Percentiles rank a stretch among this genome's conserved stretches.
Conservation (phyloP, 192 early-diverging fungal genomes). For the Dissophora globulifera region DNA sequence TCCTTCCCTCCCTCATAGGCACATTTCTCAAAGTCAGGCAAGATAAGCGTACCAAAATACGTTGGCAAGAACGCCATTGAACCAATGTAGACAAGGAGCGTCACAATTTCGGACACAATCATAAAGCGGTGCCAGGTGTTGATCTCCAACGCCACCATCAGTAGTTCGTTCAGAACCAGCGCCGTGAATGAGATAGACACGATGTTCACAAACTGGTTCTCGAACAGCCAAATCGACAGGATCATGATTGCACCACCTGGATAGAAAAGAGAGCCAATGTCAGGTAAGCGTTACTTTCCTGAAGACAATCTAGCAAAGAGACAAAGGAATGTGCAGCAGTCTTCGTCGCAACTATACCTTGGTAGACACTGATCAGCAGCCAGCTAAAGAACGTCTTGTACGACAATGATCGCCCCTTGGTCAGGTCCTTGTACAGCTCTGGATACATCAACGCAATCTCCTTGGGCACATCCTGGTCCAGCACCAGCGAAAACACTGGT, state of each 20-base stretch:
- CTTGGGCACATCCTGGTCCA: constrained; percentile 90
- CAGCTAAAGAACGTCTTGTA: constrained; percentile 95
- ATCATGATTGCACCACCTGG: constrained; percentile 92
- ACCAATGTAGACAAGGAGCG: constrained; percentile 83
- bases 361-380: constrained; percentile 95
- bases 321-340: too few relatives aligned
- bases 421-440: constrained; percentile 94
- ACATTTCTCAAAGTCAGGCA: too few relatives aligned
- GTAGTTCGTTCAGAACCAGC: constrained; percentile 91
- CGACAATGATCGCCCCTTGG: constrained; percentile 91
- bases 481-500: constrained; percentile 94
- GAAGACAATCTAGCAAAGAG: too few relatives aligned
- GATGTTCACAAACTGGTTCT: constrained; percentile 94
- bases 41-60: constrained; percentile 81
- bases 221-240: constrained; percentile 92
- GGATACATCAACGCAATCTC: constrained; percentile 92
- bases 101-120: constrained; percentile 85
- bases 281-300: too few relatives aligned
- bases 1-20: too few relatives aligned
- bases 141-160: constrained; percentile 97
- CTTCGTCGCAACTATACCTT: constrained; percentile 82
- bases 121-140: constrained; percentile 94
- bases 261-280: too few relatives aligned
- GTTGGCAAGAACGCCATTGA: constrained; percentile 92
- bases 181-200: constrained; percentile 96